These are phyloP conservation scores for Brachypodium distachyon DNA, from an alignment of 202 grass and related monocot species.

Conservation along the genomic window DNA sequence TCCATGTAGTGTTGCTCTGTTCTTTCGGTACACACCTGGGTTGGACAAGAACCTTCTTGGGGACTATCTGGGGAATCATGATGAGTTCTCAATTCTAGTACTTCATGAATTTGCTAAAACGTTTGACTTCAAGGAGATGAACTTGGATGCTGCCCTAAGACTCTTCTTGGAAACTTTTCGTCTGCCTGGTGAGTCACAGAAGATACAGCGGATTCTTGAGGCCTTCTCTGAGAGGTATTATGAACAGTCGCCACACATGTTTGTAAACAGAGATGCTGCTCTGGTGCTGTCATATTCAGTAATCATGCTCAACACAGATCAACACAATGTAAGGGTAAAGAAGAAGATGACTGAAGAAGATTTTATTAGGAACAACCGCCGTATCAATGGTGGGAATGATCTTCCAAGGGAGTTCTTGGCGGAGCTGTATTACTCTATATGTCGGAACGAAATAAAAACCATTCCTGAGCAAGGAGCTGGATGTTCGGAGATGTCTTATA, in stretches of 20 bases:
- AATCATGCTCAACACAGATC: constrained; percentile 98
- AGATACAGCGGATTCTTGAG: constrained; percentile 97
- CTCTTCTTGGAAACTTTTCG: constrained; percentile 98
- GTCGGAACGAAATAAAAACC: constrained; percentile 88
- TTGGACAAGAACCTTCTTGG: constrained; percentile 96
- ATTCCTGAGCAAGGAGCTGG: constrained; percentile 74
- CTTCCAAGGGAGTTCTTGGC: constrained; percentile 86
- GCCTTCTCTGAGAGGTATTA: constrained; percentile 96
- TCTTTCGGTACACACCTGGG: constrained; percentile 86
- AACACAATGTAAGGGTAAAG: constrained; percentile 93
- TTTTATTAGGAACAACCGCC: constrained; percentile 93
- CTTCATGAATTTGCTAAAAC: constrained; percentile 95
- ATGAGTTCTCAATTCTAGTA: constrained; percentile 81
- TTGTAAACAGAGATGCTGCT: constrained; percentile 84
- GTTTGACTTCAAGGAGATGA: constrained; percentile 96
- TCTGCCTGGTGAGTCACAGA: constrained; percentile 94
- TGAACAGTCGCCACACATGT: constrained; percentile 86
- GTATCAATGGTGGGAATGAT: constrained; percentile 87
- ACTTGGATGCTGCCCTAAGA: constrained; percentile 86
- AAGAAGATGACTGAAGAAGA: constrained; percentile 99
- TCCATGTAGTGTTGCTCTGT: constrained; percentile 75
- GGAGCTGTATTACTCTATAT: constrained; percentile 85
- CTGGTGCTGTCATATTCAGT: constrained; percentile 91
- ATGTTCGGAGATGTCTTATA: constrained; percentile 92
- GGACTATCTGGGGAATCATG: constrained; percentile 90